Conservation (phyloP, 345 rosid species). For the Reutealis trisperma region DNA sequence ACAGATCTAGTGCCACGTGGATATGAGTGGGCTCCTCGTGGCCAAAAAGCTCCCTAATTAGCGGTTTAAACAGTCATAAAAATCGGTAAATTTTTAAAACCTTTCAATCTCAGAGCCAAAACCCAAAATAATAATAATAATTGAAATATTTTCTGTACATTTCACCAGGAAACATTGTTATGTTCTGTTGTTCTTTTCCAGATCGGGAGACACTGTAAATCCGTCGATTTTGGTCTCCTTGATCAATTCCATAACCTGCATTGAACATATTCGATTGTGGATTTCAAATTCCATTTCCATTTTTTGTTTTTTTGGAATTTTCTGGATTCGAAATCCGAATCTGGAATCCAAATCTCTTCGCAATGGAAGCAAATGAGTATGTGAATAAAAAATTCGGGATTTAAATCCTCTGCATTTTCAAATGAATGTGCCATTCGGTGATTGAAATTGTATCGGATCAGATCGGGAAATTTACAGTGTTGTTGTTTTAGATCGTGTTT, state of each 20-base stretch:
- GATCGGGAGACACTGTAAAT: slow-evolving; percentile 17
- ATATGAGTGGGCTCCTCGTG: not conserved
- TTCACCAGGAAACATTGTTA: not conserved
- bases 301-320: too few relatives aligned
- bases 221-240: slow-evolving; percentile 18
- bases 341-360: not conserved
- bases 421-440: not conserved
- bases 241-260: slow-evolving; percentile 14
- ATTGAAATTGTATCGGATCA: not conserved
- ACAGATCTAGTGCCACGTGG: too few relatives aligned
- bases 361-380: not conserved
- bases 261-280: slow-evolving; percentile 18
- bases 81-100: not conserved
- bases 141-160: not conserved
- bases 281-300: not conserved
- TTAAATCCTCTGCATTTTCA: too few relatives aligned
- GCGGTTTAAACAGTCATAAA: not conserved
- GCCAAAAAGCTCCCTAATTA: not conserved
- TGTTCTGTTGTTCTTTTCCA: not conserved
- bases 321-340: not conserved
- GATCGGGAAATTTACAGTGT: not conserved
- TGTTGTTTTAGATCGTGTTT: not conserved
- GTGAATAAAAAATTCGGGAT: too few relatives aligned
- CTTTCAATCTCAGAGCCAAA: slow-evolving; percentile 8
- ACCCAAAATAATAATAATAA: not conserved